phyloP scores from a whole-genome alignment of 768 basidiomycete genomes.

The Scleroderma bovista region DNA sequence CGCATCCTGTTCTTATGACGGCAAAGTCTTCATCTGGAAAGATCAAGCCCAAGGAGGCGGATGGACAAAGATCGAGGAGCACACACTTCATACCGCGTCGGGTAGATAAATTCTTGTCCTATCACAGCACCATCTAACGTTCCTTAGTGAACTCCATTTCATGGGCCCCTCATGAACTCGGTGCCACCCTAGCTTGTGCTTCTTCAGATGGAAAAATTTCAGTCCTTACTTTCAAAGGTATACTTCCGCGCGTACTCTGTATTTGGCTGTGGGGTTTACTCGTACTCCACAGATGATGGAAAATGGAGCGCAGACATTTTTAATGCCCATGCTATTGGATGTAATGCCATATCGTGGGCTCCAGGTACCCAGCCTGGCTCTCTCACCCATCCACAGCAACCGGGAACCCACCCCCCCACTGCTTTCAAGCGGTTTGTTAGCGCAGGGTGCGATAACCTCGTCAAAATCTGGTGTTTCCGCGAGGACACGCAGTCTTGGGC shows the following conservation, averaged over 20 bases:
- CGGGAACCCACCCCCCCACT: constrained; percentile 33
- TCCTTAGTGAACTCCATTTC: constrained; percentile 88
- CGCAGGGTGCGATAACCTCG: constrained; percentile 94
- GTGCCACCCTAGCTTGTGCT: constrained; percentile 94
- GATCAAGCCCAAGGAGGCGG: constrained; percentile 64
- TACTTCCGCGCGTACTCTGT: constrained; percentile 18
- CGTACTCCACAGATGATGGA: constrained; percentile 68
- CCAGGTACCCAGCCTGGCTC: constrained; percentile 86
- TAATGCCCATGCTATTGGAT: constrained; percentile 92
- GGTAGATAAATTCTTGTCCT: constrained; percentile 45
- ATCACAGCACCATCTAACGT: neutral
- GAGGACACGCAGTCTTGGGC: constrained; percentile 86
- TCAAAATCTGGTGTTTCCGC: constrained; percentile 89
- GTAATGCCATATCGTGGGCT: constrained; percentile 97
- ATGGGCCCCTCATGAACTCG: constrained; percentile 99
- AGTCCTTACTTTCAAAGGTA: constrained; percentile 94
- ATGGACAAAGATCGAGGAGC: constrained; percentile 96
- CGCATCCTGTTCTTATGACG: constrained; percentile 98
- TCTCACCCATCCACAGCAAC: constrained; percentile 67
- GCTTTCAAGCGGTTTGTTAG: constrained; percentile 89
- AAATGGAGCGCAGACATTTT: constrained; percentile 95
- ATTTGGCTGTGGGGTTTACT: neutral
- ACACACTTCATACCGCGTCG: constrained; percentile 88
- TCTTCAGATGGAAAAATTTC: constrained; percentile 97
- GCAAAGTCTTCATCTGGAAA: constrained; percentile 98